Evolutionary conservation across 352 stramenopile genomes (phyloP), one percentile per base, ranked within the genome.

Genomic region (Pythium grandisporangium): DNA sequence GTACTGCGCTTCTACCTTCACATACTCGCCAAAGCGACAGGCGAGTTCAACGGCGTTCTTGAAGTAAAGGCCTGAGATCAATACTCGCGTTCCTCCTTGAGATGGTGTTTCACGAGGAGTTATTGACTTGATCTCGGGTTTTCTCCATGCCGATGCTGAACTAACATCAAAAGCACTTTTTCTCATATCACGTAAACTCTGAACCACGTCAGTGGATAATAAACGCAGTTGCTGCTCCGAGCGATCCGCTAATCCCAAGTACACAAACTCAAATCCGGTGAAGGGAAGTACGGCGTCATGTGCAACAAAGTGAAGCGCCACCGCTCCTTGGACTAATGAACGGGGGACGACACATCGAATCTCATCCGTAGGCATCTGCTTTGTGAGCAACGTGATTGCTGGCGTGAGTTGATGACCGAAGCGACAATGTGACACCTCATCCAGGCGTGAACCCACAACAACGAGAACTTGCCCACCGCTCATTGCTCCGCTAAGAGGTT

Each of bases 51-150:
- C 33, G 5, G 70, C 75, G 35, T 91, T 80, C 1, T 57, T 40
- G 38, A 98, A 97, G 7, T 82, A 64, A 8, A 58, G 20, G 6
- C 91, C 93, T 19, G 37, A 37, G 5, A 97, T 61, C n/a, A 70
- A 60, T 13, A 98, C 53, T 2, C 60, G 32, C 4, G 82, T 85
- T 22, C 85, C 84, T 8, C 69, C 67, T 44, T 43, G 39, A 32
- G 37, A 55, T 23, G 36, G 58, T 13, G 13, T 53, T 32, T 45
- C 40, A 4, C 6, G 2, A 13, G 53, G 53, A 2, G 29, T 12
- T n/a, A 62, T n/a, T n/a, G n/a, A n/a, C n/a, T n/a, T n/a, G n/a
- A n/a, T n/a, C n/a, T n/a, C n/a, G 35, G 17, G 29, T 24, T 1
- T 22, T 33, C 20, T 14, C 27, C 8, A 32, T 32, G 10, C n/a